These are phyloP conservation scores for Cylindrotheca fusiformis DNA, from an alignment of 108 stramenopile genomes.

Conservation along the genomic window DNA sequence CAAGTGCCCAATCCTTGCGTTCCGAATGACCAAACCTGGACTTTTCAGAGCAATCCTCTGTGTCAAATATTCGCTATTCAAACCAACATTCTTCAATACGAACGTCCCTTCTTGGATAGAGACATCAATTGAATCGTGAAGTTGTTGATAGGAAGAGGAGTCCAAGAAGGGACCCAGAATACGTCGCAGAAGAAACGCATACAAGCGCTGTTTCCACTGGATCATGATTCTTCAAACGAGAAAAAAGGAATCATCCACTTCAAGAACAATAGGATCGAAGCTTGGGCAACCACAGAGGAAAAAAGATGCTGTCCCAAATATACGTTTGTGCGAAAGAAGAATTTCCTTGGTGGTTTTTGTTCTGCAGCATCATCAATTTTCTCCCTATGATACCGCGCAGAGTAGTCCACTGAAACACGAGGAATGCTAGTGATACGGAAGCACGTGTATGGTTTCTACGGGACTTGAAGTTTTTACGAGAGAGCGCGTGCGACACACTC, in stretches of 20 bases:
- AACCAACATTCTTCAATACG: slow-evolving; percentile 50
- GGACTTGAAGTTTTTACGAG: no score
- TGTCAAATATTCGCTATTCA: slow-evolving; percentile 55
- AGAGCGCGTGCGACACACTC: no score
- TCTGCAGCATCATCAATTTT: no score
- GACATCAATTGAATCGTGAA: slow-evolving; percentile 64
- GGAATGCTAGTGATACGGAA: no score
- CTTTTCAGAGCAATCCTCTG: slow-evolving; percentile 7
- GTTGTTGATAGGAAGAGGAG: slow-evolving; percentile 37
- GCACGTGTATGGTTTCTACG: no score
- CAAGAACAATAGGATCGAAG: no score
- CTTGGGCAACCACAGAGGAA: no score
- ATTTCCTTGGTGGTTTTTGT: no score
- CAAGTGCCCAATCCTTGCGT: slow-evolving; percentile 26
- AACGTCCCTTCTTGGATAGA: slow-evolving; percentile 66
- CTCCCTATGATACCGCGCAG: no score
- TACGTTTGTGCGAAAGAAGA: no score
- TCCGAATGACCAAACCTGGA: slow-evolving; percentile 21
- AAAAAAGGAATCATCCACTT: not conserved
- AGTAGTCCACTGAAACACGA: no score
- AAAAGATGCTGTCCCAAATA: no score
- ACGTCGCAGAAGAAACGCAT: slow-evolving; percentile 70
- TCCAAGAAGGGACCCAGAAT: slow-evolving; percentile 68
- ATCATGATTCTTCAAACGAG: slow-evolving; percentile 27
- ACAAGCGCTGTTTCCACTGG: slow-evolving; percentile 68